Evolutionary conservation across 129 eudicot genomes (phyloP).

Genomic region (Chrysanthemum seticuspe): DNA sequence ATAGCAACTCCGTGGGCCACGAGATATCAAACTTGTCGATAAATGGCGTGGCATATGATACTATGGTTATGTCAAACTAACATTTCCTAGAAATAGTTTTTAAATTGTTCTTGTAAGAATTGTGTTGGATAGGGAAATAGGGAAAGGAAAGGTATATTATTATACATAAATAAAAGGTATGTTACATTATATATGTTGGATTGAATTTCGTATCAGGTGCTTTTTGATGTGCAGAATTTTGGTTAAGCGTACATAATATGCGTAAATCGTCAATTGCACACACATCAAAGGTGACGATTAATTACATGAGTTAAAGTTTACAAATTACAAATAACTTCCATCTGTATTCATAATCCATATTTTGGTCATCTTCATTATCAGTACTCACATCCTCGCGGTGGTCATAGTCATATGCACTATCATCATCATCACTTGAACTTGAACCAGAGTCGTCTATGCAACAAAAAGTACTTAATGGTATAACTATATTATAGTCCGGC

Average conservation of each 20-base stretch:
- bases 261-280: too few species aligned
- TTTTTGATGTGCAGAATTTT: too few species aligned
- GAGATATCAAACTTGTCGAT: slow-evolving; percentile 45
- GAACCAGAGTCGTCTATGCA: too few species aligned
- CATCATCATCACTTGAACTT: too few species aligned
- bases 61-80: slow-evolving; percentile 38
- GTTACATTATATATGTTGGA: background rate
- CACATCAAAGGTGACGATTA: slow-evolving; percentile 12
- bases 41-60: slow-evolving; percentile 45
- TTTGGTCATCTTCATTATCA: too few species aligned
- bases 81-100: slow-evolving; percentile 5
- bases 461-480: too few species aligned
- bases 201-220: too few species aligned
- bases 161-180: background rate
- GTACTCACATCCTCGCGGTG: too few species aligned
- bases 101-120: background rate
- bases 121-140: slow-evolving; percentile 1
- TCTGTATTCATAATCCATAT: background rate
- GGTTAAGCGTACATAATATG: too few species aligned
- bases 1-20: slow-evolving; percentile 36
- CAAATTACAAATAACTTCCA: slow-evolving; percentile 20
- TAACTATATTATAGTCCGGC: too few species aligned
- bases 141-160: slow-evolving; percentile 5
- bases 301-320: slow-evolving; percentile 30
- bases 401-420: too few species aligned